Evolutionary conservation across 2,329 filamentous ascomycete genomes (phyloP).

Genomic region (Cladosporium oxysporum): DNA sequence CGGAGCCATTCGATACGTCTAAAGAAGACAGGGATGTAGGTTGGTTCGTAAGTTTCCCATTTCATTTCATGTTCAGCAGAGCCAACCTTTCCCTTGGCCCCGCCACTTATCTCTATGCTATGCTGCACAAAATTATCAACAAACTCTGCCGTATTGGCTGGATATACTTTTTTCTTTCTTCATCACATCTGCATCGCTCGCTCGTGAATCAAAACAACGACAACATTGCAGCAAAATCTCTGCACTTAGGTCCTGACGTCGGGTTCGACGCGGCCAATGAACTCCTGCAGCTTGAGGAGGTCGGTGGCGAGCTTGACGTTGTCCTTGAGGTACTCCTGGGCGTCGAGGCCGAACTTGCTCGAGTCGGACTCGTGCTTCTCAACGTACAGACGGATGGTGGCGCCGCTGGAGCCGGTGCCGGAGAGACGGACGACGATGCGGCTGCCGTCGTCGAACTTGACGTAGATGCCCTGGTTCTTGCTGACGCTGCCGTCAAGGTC

Average conservation of each 20-base stretch:
- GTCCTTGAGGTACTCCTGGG: constrained; percentile 90
- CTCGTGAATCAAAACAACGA: not conserved
- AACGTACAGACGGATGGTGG: constrained; percentile 94
- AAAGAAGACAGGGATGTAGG: not conserved
- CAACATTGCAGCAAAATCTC: not conserved
- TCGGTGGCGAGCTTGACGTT: constrained; percentile 83
- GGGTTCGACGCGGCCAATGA: constrained; percentile 86
- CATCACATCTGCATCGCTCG: constrained; percentile 1
- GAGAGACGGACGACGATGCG: constrained; percentile 93
- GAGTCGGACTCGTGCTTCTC: constrained; percentile 90
- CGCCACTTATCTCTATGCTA: constrained; percentile 6
- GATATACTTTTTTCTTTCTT: constrained; percentile 11
- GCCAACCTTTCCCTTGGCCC: not conserved
- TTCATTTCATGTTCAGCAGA: not conserved
- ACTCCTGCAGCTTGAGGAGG: constrained; percentile 90
- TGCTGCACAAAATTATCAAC: constrained; percentile 9
- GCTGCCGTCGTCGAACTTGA: constrained; percentile 91
- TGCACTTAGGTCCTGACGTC: constrained; percentile 84
- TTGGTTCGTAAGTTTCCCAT: not conserved
- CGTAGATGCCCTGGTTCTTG: constrained; percentile 93
- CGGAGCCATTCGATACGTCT: not conserved
- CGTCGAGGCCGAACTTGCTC: constrained; percentile 75
- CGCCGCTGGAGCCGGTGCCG: constrained; percentile 90
- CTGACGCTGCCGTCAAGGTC: constrained; percentile 96
- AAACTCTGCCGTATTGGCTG: not conserved